Conservation (phyloP, 2,329 filamentous ascomycete genomes). For the Daldinia sp. region DNA sequence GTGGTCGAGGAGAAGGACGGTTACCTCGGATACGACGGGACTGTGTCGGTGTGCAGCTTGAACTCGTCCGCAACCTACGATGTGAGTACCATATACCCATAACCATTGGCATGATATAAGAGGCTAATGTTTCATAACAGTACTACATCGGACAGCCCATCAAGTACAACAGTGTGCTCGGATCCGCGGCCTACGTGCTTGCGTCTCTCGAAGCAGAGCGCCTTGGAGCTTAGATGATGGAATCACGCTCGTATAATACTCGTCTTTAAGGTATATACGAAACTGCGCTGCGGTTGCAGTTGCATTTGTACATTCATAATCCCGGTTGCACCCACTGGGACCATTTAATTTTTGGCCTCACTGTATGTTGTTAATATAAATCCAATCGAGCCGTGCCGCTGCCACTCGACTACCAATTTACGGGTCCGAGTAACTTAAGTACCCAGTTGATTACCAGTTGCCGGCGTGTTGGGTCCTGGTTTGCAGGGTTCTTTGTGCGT, state of each 20-base stretch:
- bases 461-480: too few species aligned
- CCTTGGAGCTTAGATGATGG: slow-evolving; percentile 8
- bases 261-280: too few species aligned
- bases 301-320: not conserved
- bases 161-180: slow-evolving; percentile 50
- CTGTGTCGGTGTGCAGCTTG: slow-evolving; percentile 52
- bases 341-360: not conserved
- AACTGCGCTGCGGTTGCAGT: not conserved
- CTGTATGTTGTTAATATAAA: slow-evolving; percentile 6
- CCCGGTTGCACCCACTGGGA: not conserved
- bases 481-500: too few species aligned
- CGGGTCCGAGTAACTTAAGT: not conserved
- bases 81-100: slow-evolving; percentile 31
- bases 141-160: slow-evolving; percentile 51
- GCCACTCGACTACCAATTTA: not conserved
- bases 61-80: slow-evolving; percentile 52
- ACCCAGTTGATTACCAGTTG: not conserved
- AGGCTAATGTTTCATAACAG: slow-evolving; percentile 38
- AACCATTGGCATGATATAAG: not conserved
- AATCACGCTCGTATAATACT: not conserved
- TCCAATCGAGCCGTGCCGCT: not conserved
- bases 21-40: slow-evolving; percentile 48
- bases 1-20: slow-evolving; percentile 41
- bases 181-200: slow-evolving; percentile 50
- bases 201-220: slow-evolving; percentile 51